Conservation (phyloP, 371 early-diverging fungal genomes). For the Saksenaea vasiformis region DNA sequence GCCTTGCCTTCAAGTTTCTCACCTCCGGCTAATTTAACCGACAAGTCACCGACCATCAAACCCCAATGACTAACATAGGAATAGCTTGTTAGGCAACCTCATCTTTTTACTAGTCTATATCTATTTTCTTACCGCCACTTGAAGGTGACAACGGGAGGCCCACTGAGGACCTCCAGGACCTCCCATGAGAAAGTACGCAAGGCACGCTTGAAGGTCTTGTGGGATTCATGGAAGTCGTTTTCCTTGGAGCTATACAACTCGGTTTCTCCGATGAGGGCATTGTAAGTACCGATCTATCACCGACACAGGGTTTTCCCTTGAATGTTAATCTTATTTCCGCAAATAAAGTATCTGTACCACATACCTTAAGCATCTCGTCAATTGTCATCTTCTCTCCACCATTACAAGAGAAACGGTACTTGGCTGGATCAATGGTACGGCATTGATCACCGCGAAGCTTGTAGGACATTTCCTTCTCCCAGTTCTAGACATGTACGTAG, state of each 20-base stretch:
- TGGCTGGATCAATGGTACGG: conserved; percentile 47
- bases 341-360: background rate
- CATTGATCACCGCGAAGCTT: conserved; percentile 51
- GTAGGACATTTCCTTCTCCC: conserved; percentile 61
- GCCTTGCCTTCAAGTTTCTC: conserved; percentile 45
- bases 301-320: background rate
- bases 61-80: conserved; percentile 44
- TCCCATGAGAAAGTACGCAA: conserved; percentile 56
- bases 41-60: conserved; percentile 43
- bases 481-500: conserved; percentile 31
- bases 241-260: conserved; percentile 56
- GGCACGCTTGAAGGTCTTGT: conserved; percentile 53
- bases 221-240: conserved; percentile 52
- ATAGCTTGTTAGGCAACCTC: background rate
- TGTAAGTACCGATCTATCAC: conserved; percentile 53
- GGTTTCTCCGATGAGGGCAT: conserved; percentile 57
- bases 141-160: conserved; percentile 54
- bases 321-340: background rate
- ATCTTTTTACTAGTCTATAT: background rate
- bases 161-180: conserved; percentile 52
- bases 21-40: conserved; percentile 39
- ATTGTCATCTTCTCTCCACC: conserved; percentile 38
- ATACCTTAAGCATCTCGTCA: conserved; percentile 52
- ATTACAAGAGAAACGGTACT: conserved; percentile 54
- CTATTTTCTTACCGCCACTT: conserved; percentile 43